Evolutionary conservation across 1,284 basidiomycete species (phyloP).

Genomic region (Ustilago lituana): DNA sequence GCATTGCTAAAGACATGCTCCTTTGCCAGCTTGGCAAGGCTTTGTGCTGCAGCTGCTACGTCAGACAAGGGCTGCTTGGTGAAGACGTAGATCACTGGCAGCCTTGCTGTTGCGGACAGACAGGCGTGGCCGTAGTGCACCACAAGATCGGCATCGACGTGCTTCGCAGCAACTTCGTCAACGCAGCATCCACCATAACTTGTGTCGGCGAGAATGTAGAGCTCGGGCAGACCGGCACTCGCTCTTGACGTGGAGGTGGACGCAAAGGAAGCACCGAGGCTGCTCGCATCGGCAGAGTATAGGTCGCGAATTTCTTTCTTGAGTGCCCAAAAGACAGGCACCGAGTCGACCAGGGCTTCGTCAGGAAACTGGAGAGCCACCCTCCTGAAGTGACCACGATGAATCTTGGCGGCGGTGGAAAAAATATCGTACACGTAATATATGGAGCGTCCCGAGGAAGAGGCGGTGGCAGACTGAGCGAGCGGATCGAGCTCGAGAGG

Average conservation of each 20-base stretch:
- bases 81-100: conserved; percentile 87
- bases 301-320: conserved; percentile 71
- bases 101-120: conserved; percentile 78
- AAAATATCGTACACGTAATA: conserved; percentile 58
- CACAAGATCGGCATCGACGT: conserved; percentile 88
- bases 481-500: conserved; percentile 50
- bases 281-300: background rate
- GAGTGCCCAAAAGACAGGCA: conserved; percentile 82
- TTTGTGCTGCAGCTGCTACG: conserved; percentile 66
- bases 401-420: conserved; percentile 44
- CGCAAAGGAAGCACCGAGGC: background rate
- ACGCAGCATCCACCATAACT: conserved; percentile 99
- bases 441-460: conserved; percentile 41
- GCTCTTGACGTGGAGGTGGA: conserved; percentile 8
- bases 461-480: conserved; percentile 56
- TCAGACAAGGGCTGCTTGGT: conserved; percentile 73
- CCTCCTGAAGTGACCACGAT: conserved; percentile 32
- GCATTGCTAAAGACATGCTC: conserved; percentile 6
- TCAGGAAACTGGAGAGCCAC: conserved; percentile 93
- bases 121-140: conserved; percentile 98
- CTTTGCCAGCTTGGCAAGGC: conserved; percentile 26
- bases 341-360: conserved; percentile 85
- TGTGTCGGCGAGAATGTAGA: conserved; percentile 94
- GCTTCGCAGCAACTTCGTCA: conserved; percentile 93
- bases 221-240: conserved; percentile 33